A percentile compares a stretch with the other conserved stretches of the same genome.
These are phyloP conservation scores for Cystofilobasidium ferigula DNA, from an alignment of 768 basidiomycete species.

Conservation along the genomic window DNA sequence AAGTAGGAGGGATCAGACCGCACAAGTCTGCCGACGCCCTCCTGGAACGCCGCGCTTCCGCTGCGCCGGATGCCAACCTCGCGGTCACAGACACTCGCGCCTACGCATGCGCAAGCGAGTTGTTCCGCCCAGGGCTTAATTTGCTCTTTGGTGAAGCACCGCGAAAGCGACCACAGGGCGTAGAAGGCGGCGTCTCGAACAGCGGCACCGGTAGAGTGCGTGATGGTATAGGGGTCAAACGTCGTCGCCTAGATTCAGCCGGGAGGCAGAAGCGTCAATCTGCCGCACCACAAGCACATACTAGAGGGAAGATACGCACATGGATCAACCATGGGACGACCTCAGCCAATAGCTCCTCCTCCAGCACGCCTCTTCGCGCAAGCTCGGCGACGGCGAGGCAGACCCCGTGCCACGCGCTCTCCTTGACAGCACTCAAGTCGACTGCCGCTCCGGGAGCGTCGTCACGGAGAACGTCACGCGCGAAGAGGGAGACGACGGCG, in stretches of 20 bases:
- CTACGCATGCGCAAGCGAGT: slow-evolving; percentile 62
- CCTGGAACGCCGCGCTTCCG: slow-evolving; percentile 94
- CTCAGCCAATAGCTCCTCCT: slow-evolving; percentile 48
- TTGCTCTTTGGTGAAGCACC: slow-evolving; percentile 45
- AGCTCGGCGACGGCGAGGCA: slow-evolving; percentile 86
- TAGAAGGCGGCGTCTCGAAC: slow-evolving; percentile 93
- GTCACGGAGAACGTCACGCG: slow-evolving; percentile 58
- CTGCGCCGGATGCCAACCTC: slow-evolving; percentile 90
- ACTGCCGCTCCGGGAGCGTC: slow-evolving; percentile 36
- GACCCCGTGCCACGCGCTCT: slow-evolving; percentile 89
- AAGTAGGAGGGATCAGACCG: slow-evolving; percentile 32
- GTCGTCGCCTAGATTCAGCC: slow-evolving; percentile 56
- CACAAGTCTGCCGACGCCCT: slow-evolving; percentile 88
- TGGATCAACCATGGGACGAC: slow-evolving; percentile 71
- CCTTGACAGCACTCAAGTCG: slow-evolving; percentile 42
- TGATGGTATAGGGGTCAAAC: slow-evolving; percentile 82
- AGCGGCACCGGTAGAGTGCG: slow-evolving; percentile 85
- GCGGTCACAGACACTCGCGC: slow-evolving; percentile 76
- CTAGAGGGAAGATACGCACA: slow-evolving; percentile 41
- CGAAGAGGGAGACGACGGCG: slow-evolving; percentile 63
- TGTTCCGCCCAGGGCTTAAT: slow-evolving; percentile 52
- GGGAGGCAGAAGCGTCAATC: not conserved
- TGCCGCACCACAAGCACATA: too few relatives aligned
- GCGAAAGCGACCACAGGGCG: slow-evolving; percentile 85
- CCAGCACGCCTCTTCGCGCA: slow-evolving; percentile 66